Base-by-base conservation (phyloP, 345 rosid species). In the Noccaea caerulescens region DNA sequence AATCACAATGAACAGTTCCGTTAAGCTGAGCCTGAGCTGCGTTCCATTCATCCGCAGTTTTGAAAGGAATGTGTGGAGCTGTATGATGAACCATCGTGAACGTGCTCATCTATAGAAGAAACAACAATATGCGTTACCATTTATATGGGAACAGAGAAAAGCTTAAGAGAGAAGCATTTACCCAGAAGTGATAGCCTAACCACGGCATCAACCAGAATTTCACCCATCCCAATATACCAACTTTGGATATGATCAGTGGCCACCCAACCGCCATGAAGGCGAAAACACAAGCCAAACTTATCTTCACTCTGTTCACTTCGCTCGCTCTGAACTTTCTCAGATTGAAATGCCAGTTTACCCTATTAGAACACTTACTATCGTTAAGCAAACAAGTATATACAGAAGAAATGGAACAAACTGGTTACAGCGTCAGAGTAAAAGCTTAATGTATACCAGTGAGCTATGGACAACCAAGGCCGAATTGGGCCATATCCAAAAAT, bases 1-100 rank as follows among this genome's bases (percentile, higher is more conserved):
- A 93, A 81, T 89, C 95, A 53, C 97, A 93, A 72, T 93, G 98
- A 58, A 91, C 89, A 3, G 96, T 93, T 80, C 98, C 95, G 10
- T 84, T 91, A 25, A 93, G 91, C 72, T 93, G 97, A 12, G 98
- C 96, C 72, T 83, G 88, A 74, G 93, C 91, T 5, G 91, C 90
- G 70, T 91, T 87, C 98, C 98, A 93, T 64, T 93, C 91, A 14
- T 79, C 76, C 0, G 84, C 75, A 60, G 83, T 66, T 79, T 89
- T 93, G 83, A 91, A 91, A 56, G 98, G 93, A 70, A 93, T 91
- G 46, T 87, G 95, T 20, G 98, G 96, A 62, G 98, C 97, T 0
- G 98, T 89, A 78, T 89, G 98, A 83, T 91, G 97, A 65, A 93
- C 96, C 97, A 89, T 91, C 32, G 98, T 93, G 82, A 89, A 93